A percentile compares a stretch with the other conserved stretches of the same genome.
Evolutionary conservation across 352 stramenopile genomes (phyloP).

Genomic region (Globisporangium polare): DNA sequence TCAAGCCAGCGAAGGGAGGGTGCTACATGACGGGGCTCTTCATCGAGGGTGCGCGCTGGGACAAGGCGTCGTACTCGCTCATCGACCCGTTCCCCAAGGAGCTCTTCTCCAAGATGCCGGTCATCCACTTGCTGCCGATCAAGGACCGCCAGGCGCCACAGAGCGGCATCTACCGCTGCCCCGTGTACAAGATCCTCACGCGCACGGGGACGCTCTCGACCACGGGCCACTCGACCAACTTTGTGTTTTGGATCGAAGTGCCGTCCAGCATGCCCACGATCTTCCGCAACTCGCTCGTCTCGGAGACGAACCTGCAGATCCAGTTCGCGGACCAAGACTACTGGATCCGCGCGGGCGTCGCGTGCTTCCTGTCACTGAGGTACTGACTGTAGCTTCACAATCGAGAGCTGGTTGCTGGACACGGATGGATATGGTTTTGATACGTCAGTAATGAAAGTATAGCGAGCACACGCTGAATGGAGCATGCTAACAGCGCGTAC

Average conservation of each 20-base stretch:
- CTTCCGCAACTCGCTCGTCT: conserved; percentile 89
- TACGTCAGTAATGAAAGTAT: too few species aligned
- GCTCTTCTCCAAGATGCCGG: conserved; percentile 90
- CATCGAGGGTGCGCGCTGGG: conserved; percentile 88
- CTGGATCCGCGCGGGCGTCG: conserved; percentile 96
- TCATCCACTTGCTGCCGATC: conserved; percentile 83
- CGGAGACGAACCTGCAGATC: conserved; percentile 90
- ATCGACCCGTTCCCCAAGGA: conserved; percentile 90
- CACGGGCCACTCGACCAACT: conserved; percentile 96
- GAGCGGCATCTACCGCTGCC: conserved; percentile 90
- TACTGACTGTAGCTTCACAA: conserved; percentile 61
- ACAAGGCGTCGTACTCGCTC: conserved; percentile 68
- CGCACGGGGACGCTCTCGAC: conserved; percentile 92
- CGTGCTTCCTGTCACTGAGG: conserved; percentile 90
- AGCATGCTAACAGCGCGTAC: too few species aligned
- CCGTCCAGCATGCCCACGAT: conserved; percentile 75
- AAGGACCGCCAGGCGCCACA: conserved; percentile 74
- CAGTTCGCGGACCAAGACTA: conserved; percentile 91
- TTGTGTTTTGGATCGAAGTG: conserved; percentile 97
- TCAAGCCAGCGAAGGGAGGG: conserved; percentile 41
- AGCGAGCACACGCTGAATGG: too few species aligned
- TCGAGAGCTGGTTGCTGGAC: too few species aligned
- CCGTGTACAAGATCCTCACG: conserved; percentile 95
- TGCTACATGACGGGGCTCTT: conserved; percentile 91
- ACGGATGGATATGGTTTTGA: too few species aligned